A percentile compares a stretch with the other conserved stretches of the same genome.
Evolutionary conservation across 1,284 basidiomycete genomes (phyloP).

Genomic region (Sutorius eximius): DNA sequence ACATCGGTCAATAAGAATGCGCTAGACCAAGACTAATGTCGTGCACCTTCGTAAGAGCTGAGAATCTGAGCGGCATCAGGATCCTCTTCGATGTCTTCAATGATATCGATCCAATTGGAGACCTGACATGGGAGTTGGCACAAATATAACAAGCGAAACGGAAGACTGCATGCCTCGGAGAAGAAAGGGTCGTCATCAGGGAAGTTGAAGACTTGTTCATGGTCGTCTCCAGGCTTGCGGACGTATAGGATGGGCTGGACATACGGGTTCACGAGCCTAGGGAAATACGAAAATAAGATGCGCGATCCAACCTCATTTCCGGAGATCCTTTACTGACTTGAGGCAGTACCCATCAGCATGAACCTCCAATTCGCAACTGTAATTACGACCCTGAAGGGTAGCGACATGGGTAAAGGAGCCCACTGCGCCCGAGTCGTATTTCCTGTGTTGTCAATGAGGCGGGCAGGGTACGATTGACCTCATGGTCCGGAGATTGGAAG

Average conservation of each 20-base stretch:
- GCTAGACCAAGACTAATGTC: neutral
- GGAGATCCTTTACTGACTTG: constrained; percentile 49
- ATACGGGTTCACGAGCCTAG: constrained; percentile 85
- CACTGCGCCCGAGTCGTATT: constrained; percentile 90
- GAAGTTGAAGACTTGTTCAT: constrained; percentile 75
- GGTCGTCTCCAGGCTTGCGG: constrained; percentile 82
- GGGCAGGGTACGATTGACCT: constrained; percentile 14
- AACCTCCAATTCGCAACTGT: constrained; percentile 91
- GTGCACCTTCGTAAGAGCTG: constrained; percentile 70
- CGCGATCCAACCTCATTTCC: constrained; percentile 7
- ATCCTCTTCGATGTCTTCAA: constrained; percentile 77
- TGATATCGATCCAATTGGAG: constrained; percentile 80
- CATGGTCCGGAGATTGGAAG: constrained; percentile 23
- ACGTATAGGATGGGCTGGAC: constrained; percentile 82
- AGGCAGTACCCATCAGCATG: constrained; percentile 86
- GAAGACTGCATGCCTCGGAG: constrained; percentile 54
- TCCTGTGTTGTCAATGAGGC: constrained; percentile 50
- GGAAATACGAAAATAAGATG: constrained; percentile 12
- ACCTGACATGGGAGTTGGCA: constrained; percentile 40
- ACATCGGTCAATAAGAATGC: constrained; percentile 9
- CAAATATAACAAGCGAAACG: neutral
- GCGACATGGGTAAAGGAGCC: constrained; percentile 88
- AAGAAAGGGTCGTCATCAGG: constrained; percentile 91
- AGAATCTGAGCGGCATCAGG: constrained; percentile 69
- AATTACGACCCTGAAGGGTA: constrained; percentile 86